A percentile compares a stretch with the other conserved stretches of the same genome.
Conservation (phyloP, 495 filamentous ascomycete species). For the Monascus purpureus region DNA sequence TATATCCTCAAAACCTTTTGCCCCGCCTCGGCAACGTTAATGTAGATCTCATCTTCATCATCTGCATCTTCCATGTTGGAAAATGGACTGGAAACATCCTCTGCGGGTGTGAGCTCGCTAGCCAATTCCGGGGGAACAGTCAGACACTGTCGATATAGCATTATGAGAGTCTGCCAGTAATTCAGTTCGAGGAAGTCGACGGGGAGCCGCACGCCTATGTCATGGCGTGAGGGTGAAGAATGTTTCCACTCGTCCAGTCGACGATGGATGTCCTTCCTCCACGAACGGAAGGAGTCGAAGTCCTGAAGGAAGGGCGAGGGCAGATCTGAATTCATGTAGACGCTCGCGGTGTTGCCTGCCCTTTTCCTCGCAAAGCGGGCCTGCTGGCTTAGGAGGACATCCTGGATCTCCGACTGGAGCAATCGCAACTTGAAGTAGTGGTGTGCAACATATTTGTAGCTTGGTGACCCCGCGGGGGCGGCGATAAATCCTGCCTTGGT, state of each 20-base stretch:
- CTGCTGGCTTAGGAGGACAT: slow-evolving; percentile 85
- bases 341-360: slow-evolving; percentile 45
- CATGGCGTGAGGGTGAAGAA: slow-evolving; percentile 55
- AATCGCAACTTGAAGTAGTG: slow-evolving; percentile 89
- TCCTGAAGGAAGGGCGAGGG: slow-evolving; percentile 73
- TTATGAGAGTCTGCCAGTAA: slow-evolving; percentile 96
- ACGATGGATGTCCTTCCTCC: slow-evolving; percentile 78
- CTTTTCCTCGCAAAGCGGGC: slow-evolving; percentile 33
- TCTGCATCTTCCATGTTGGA: slow-evolving; percentile 47
- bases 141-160: slow-evolving; percentile 86
- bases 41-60: slow-evolving; percentile 79
- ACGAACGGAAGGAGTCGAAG: slow-evolving; percentile 75
- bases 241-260: slow-evolving; percentile 80
- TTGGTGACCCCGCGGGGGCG: slow-evolving; percentile 41
- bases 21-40: slow-evolving; percentile 89
- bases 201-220: slow-evolving; percentile 77
- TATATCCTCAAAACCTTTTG: slow-evolving; percentile 86
- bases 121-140: slow-evolving; percentile 76
- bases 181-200: slow-evolving; percentile 82
- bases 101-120: slow-evolving; percentile 58
- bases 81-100: slow-evolving; percentile 50
- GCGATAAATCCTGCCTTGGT: slow-evolving; percentile 62
- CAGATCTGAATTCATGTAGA: slow-evolving; percentile 63
- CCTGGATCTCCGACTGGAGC: slow-evolving; percentile 87
- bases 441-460: slow-evolving; percentile 77